Percentiles rank a stretch among this genome's conserved stretches.
Evolutionary conservation across 306 rosid species (phyloP).

Genomic region (Cercis canadensis): DNA sequence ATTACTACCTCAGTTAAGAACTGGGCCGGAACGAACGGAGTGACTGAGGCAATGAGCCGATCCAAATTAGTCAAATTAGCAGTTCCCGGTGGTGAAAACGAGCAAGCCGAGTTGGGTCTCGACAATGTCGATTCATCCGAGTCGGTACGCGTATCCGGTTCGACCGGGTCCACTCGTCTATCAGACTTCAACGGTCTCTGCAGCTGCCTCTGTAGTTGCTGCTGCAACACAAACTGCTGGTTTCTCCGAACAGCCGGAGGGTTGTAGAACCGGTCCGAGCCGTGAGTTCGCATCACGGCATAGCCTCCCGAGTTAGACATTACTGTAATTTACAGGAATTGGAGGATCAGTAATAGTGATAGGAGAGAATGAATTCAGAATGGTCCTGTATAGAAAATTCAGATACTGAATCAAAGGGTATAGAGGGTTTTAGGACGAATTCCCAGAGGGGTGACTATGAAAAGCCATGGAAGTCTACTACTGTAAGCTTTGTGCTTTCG

Average conservation of each 20-base stretch:
- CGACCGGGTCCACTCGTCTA: conserved; percentile 21
- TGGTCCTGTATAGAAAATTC: not conserved
- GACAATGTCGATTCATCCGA: conserved; percentile 41
- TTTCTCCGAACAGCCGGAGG: conserved; percentile 31
- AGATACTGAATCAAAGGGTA: conserved; percentile 1
- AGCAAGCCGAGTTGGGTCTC: conserved; percentile 35
- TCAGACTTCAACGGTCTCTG: conserved; percentile 26
- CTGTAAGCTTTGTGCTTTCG: not conserved
- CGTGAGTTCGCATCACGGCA: conserved; percentile 29
- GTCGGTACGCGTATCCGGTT: conserved; percentile 8
- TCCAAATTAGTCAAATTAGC: conserved; percentile 32
- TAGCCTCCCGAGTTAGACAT: conserved; percentile 48
- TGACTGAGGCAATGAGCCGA: conserved; percentile 36
- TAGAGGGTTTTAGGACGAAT: conserved; percentile 38
- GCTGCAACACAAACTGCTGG: conserved; percentile 19
- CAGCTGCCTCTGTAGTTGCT: conserved; percentile 24
- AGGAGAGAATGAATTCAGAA: not conserved
- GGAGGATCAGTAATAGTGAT: not conserved
- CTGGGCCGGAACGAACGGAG: conserved; percentile 29
- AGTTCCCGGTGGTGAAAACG: conserved; percentile 34
- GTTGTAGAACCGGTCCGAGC: conserved; percentile 38
- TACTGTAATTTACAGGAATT: conserved; percentile 7
- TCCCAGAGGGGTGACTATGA: not conserved
- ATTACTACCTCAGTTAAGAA: conserved; percentile 25
- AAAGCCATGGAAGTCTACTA: not conserved